These are phyloP conservation scores for Lavandula angustifolia DNA, from an alignment of 257 asterid genomes.

Conservation along the genomic window DNA sequence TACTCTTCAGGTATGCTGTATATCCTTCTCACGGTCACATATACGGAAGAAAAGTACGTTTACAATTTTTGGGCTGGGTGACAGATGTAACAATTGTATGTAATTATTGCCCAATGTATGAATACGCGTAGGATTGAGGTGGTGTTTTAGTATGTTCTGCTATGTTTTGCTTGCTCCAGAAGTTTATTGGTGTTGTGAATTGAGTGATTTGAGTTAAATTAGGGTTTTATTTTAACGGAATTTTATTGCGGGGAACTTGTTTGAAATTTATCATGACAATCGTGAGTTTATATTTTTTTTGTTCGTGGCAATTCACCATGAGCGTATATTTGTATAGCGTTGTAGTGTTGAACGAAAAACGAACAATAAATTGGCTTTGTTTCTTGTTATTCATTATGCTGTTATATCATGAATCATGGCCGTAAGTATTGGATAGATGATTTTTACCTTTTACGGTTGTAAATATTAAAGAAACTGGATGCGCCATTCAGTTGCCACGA, in stretches of 20 bases:
- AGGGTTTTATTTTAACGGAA: slow-evolving; percentile 33
- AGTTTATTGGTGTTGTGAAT: slow-evolving; percentile 21
- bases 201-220: slow-evolving; percentile 15
- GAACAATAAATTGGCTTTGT: neutral
- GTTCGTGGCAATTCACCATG: slow-evolving; percentile 19
- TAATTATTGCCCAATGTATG: neutral
- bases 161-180: slow-evolving; percentile 11
- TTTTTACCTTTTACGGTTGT: neutral
- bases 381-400: neutral
- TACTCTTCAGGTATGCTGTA: slow-evolving; percentile 30
- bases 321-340: slow-evolving; percentile 1
- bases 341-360: neutral
- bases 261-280: neutral
- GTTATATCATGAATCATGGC: neutral
- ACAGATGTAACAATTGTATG: neutral
- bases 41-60: neutral
- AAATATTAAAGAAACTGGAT: neutral
- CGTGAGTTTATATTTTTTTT: slow-evolving; percentile 14
- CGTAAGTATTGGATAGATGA: slow-evolving; percentile 1
- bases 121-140: neutral
- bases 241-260: neutral
- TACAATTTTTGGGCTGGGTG: neutral
- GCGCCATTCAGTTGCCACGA: neutral
- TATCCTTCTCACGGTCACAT: neutral
- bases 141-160: neutral